These are phyloP conservation scores for Xylariaceae sp. DNA, from an alignment of 2,329 filamentous ascomycete species.

Conservation along the genomic window DNA sequence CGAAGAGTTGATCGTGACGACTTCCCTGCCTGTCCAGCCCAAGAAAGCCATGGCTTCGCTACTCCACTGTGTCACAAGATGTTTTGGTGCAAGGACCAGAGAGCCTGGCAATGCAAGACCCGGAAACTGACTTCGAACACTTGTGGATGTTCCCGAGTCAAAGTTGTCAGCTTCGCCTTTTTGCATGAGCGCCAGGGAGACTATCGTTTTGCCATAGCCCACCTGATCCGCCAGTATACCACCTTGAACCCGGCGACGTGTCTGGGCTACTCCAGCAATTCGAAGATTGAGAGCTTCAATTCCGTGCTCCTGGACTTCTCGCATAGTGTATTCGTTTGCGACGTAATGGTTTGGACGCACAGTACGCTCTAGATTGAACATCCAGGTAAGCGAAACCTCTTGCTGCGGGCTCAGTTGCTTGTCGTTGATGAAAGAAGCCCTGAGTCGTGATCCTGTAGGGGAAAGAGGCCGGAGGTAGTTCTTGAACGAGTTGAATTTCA, in stretches of 20 bases:
- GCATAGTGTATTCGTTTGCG: slow-evolving; percentile 18
- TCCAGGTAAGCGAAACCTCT: slow-evolving; percentile 29
- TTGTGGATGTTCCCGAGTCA: slow-evolving; percentile 19
- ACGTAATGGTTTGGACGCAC: too few relatives aligned
- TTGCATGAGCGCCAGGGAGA: slow-evolving; percentile 37
- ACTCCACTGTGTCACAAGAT: slow-evolving; percentile 39
- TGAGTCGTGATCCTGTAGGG: background rate
- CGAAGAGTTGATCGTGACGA: slow-evolving; percentile 27
- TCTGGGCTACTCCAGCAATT: slow-evolving; percentile 29
- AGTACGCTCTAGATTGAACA: slow-evolving; percentile 25
- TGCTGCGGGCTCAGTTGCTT: slow-evolving; percentile 22
- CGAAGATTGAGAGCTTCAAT: slow-evolving; percentile 32
- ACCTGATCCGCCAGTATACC: slow-evolving; percentile 42
- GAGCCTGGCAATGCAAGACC: slow-evolving; percentile 33
- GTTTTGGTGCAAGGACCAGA: slow-evolving; percentile 37
- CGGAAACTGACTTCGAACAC: slow-evolving; percentile 10
- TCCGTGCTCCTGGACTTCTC: slow-evolving; percentile 37
- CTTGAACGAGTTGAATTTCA: slow-evolving; percentile 14
- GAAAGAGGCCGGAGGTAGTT: slow-evolving; percentile 8
- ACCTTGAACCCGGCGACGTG: slow-evolving; percentile 29
- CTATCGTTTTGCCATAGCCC: slow-evolving; percentile 43
- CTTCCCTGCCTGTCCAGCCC: slow-evolving; percentile 10
- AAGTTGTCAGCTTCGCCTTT: slow-evolving; percentile 15
- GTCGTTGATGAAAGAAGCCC: background rate
- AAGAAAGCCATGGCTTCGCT: slow-evolving; percentile 34